A percentile compares a stretch with the other conserved stretches of the same genome.
These are phyloP conservation scores for Gaeumannomyces tritici DNA, from an alignment of 2,329 filamentous ascomycete genomes.

Conservation along the genomic window DNA sequence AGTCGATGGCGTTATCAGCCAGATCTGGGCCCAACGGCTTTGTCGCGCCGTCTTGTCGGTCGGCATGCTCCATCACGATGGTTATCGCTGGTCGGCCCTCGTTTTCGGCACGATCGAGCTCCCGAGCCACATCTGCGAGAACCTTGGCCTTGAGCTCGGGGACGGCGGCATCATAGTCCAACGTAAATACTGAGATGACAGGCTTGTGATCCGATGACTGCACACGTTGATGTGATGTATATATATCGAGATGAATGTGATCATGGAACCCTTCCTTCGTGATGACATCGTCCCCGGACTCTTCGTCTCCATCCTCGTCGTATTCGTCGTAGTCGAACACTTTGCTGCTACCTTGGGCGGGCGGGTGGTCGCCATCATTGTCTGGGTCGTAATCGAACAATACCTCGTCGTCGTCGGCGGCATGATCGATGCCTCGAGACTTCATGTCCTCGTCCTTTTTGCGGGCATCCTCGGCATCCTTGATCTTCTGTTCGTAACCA, in stretches of 20 bases:
- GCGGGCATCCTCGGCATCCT: slow-evolving; percentile 56
- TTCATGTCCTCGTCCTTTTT: slow-evolving; percentile 81
- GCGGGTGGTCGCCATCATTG: slow-evolving; percentile 47
- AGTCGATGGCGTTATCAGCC: slow-evolving; percentile 47
- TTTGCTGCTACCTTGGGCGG: slow-evolving; percentile 6
- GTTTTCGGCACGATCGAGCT: slow-evolving; percentile 65
- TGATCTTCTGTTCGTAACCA: slow-evolving; percentile 51
- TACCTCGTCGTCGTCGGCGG: slow-evolving; percentile 68
- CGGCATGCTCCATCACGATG: slow-evolving; percentile 55
- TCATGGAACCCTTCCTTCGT: slow-evolving; percentile 51
- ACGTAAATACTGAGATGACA: slow-evolving; percentile 68
- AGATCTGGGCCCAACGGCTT: not conserved
- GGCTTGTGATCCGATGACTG: slow-evolving; percentile 95
- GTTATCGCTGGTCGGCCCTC: slow-evolving; percentile 33
- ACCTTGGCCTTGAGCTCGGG: slow-evolving; percentile 76
- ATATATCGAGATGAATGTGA: slow-evolving; percentile 50
- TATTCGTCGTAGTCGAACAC: slow-evolving; percentile 52
- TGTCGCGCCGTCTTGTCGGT: slow-evolving; percentile 13
- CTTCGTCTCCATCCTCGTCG: slow-evolving; percentile 42
- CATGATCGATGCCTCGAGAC: slow-evolving; percentile 63
- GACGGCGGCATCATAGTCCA: slow-evolving; percentile 81
- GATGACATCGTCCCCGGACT: slow-evolving; percentile 34
- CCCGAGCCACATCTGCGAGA: slow-evolving; percentile 76
- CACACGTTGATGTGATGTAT: slow-evolving; percentile 81
- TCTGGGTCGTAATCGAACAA: slow-evolving; percentile 88